Percentiles rank a stretch among this genome's conserved stretches.
phyloP scores from a whole-genome alignment of 2,329 filamentous ascomycete species.

The Paraphaeosphaeria sporulosa region DNA sequence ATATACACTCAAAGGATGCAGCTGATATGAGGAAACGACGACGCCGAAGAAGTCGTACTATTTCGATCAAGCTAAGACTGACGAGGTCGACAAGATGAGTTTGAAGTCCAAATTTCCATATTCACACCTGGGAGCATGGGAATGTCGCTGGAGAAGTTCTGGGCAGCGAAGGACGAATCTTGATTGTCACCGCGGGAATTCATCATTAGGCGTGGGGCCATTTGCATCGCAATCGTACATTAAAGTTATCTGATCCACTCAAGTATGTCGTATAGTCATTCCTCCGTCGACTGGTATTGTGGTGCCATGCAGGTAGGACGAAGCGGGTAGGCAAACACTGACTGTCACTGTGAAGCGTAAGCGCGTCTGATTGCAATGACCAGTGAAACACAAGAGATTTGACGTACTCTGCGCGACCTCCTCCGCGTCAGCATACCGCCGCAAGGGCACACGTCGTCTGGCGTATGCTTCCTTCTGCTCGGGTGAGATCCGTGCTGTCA shows the following conservation, averaged over 20 bases:
- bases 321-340: neutral
- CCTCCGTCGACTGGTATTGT: neutral
- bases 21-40: too few species aligned
- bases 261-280: neutral
- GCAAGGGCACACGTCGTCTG: neutral
- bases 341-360: neutral
- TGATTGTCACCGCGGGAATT: neutral
- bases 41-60: too few species aligned
- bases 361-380: neutral
- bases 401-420: neutral
- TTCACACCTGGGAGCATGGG: too few species aligned
- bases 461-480: constrained; percentile 1
- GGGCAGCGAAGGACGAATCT: neutral
- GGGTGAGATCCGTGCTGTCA: neutral
- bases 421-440: neutral
- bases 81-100: too few species aligned
- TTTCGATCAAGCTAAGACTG: too few species aligned
- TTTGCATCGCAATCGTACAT: neutral
- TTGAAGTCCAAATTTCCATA: too few species aligned
- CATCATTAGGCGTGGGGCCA: neutral
- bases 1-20: too few species aligned
- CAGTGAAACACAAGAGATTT: neutral
- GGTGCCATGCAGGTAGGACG: neutral
- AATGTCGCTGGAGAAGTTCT: neutral
- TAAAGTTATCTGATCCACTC: neutral